Evolutionary conservation across 1,284 basidiomycete genomes (phyloP).

Genomic region (Pseudozyma sp.): DNA sequence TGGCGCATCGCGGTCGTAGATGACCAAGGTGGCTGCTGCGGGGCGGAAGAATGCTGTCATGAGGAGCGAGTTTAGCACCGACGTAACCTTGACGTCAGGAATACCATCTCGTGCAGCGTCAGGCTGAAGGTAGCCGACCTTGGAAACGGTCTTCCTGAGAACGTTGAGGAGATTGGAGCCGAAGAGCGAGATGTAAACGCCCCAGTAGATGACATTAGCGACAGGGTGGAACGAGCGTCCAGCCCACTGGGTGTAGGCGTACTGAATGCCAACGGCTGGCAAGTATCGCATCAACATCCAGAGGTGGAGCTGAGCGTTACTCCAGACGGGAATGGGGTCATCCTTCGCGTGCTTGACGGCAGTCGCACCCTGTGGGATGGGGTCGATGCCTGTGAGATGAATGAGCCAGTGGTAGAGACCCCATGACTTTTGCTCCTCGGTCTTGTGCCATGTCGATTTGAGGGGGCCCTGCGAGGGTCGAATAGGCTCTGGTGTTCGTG

Average conservation of each 20-base stretch:
- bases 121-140: constrained; percentile 59
- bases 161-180: constrained; percentile 34
- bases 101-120: constrained; percentile 48
- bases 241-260: constrained; percentile 38
- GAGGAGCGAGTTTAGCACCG: constrained; percentile 47
- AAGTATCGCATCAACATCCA: constrained; percentile 48
- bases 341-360: constrained; percentile 32
- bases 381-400: constrained; percentile 29
- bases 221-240: constrained; percentile 54
- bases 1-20: constrained; percentile 50
- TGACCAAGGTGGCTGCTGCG: constrained; percentile 37
- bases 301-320: constrained; percentile 47
- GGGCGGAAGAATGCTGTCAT: constrained; percentile 51
- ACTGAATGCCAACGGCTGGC: constrained; percentile 51
- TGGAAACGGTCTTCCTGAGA: constrained; percentile 23
- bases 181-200: constrained; percentile 39
- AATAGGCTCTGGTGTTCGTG: constrained; percentile 23
- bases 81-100: constrained; percentile 33
- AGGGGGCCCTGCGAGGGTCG: constrained; percentile 47
- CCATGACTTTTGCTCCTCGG: constrained; percentile 23
- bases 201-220: constrained; percentile 45
- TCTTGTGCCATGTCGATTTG: constrained; percentile 43
- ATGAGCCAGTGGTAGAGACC: constrained; percentile 27
- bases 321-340: constrained; percentile 48
- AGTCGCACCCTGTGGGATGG: constrained; percentile 30